These are phyloP conservation scores for Euphorbia tirucalli DNA, from an alignment of 345 rosid species.

Conservation along the genomic window DNA sequence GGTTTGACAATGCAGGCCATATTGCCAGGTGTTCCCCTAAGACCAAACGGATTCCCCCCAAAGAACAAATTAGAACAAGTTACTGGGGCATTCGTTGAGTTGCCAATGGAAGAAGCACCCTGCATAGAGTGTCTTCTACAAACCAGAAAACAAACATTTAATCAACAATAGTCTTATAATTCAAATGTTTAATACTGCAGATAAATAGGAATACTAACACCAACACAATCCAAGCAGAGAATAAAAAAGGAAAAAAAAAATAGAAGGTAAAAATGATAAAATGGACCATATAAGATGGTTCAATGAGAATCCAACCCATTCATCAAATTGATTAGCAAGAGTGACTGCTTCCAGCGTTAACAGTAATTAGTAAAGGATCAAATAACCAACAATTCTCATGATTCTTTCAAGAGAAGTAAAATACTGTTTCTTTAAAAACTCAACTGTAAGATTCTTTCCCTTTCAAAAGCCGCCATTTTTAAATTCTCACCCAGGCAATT, in stretches of 20 bases:
- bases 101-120: slow-evolving; percentile 13
- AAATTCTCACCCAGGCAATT: not conserved
- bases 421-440: not conserved
- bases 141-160: slow-evolving; percentile 18
- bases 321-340: not conserved
- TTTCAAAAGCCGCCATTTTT: not conserved
- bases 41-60: slow-evolving; percentile 14
- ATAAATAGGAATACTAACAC: not conserved
- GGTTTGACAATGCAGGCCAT: slow-evolving; percentile 1
- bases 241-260: too few relatives aligned
- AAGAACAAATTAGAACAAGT: slow-evolving; percentile 14
- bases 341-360: not conserved
- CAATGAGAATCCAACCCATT: not conserved
- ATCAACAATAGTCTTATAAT: slow-evolving; percentile 4
- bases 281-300: not conserved
- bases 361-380: too few relatives aligned
- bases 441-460: not conserved
- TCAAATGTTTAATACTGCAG: not conserved
- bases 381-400: too few relatives aligned
- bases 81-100: slow-evolving; percentile 2
- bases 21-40: slow-evolving; percentile 11
- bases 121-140: slow-evolving; percentile 18
- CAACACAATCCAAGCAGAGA: not conserved
- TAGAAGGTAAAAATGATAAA: not conserved
- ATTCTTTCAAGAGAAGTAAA: not conserved